A percentile compares a stretch with the other conserved stretches of the same genome.
Conservation (phyloP, 495 filamentous ascomycete species). For the Hypoxylon rickii region DNA sequence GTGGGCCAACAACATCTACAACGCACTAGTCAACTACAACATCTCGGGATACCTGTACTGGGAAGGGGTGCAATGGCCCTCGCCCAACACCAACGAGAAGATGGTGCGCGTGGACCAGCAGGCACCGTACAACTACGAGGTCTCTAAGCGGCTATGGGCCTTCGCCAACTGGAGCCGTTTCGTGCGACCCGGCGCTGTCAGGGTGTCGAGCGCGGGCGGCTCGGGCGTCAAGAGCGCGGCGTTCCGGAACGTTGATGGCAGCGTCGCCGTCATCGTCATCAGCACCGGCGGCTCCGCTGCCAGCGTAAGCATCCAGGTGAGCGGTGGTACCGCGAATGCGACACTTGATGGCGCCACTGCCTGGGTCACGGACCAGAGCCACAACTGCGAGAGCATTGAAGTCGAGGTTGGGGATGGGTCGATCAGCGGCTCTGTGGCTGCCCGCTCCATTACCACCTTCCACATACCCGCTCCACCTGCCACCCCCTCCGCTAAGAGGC, state of each 20-base stretch:
- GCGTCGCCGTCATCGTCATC: constrained; percentile 51
- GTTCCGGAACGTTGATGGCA: constrained; percentile 56
- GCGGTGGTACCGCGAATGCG: constrained; percentile 22
- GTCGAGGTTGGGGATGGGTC: constrained; percentile 40
- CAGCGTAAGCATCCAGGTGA: constrained; percentile 37
- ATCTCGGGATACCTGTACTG: constrained; percentile 59
- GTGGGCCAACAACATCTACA: constrained; percentile 61
- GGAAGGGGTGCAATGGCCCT: constrained; percentile 57
- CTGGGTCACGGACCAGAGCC: constrained; percentile 45
- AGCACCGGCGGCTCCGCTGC: constrained; percentile 46
- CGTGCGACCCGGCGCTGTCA: constrained; percentile 54
- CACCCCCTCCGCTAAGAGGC: constrained; percentile 2
- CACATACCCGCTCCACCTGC: constrained; percentile 34
- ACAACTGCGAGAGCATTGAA: constrained; percentile 38
- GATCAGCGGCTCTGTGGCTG: constrained; percentile 43
- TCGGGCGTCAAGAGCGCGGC: constrained; percentile 50
- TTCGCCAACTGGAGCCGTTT: constrained; percentile 56
- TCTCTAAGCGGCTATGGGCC: constrained; percentile 57
- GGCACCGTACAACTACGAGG: constrained; percentile 42
- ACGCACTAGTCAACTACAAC: constrained; percentile 48
- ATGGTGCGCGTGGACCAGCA: constrained; percentile 50
- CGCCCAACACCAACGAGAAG: constrained; percentile 53
- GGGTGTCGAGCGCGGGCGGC: constrained; percentile 41
- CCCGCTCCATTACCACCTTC: constrained; percentile 44
- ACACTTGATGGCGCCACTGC: constrained; percentile 38